phyloP scores from a whole-genome alignment of 345 rosid species.

The Populus deltoides region DNA sequence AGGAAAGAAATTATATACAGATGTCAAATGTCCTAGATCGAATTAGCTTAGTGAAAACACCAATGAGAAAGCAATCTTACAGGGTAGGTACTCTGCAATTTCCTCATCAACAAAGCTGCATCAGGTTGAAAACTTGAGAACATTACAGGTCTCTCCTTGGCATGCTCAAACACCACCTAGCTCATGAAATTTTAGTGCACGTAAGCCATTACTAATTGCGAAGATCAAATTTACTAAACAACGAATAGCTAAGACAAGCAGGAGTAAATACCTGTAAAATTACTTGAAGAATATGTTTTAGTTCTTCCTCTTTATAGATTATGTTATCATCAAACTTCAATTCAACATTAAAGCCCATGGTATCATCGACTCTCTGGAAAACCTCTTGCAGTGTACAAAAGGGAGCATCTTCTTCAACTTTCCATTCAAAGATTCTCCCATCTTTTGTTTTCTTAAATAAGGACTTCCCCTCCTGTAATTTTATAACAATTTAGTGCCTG shows the following conservation, averaged over 20 bases:
- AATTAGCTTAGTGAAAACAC: no score
- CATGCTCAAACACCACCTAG: conserved; percentile 25
- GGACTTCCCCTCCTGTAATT: conserved; percentile 37
- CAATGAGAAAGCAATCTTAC: not conserved
- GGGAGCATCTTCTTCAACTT: conserved; percentile 33
- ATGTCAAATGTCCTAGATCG: no score
- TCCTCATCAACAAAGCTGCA: conserved; percentile 28
- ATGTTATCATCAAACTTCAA: conserved; percentile 26
- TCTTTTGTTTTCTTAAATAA: conserved; percentile 51
- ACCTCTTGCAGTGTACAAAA: conserved; percentile 22
- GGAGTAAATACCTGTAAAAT: conserved; percentile 13
- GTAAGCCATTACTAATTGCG: not conserved
- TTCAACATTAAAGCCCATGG: conserved; percentile 26
- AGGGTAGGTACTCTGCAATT: conserved; percentile 22
- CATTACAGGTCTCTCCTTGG: conserved; percentile 14
- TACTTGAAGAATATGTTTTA: conserved; percentile 9
- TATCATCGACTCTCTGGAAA: conserved; percentile 13
- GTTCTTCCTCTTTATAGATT: conserved; percentile 5
- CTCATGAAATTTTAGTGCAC: no score
- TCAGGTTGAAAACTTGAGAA: conserved; percentile 33
- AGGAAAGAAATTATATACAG: no score
- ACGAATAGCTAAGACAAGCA: not conserved
- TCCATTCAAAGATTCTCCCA: conserved; percentile 30
- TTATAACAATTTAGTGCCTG: not conserved
- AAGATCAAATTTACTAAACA: not conserved